Evolutionary conservation across 345 rosid species (phyloP).

Genomic region (Euphorbia lathyris): DNA sequence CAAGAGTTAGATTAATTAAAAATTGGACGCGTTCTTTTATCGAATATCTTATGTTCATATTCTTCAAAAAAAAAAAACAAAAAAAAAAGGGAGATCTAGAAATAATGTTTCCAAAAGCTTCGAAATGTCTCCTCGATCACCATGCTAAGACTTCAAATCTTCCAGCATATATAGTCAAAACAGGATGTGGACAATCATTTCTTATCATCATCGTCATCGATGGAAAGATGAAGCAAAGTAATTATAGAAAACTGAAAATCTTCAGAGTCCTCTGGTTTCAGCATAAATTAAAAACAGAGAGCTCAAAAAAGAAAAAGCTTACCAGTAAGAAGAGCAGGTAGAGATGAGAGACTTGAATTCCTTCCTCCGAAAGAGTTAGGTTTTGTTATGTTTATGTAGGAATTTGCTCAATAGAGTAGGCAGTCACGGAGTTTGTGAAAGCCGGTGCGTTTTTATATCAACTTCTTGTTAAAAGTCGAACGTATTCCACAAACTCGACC

Average conservation of each 20-base stretch:
- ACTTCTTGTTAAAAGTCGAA: constrained; percentile 14
- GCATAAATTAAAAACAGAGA: too few relatives aligned
- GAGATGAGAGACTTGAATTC: neutral
- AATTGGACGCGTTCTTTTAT: too few relatives aligned
- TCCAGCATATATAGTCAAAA: neutral
- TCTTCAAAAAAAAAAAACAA: too few relatives aligned
- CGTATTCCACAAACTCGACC: neutral
- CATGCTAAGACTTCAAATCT: neutral
- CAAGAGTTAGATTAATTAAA: too few relatives aligned
- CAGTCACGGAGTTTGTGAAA: too few relatives aligned
- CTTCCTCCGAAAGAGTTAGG: too few relatives aligned
- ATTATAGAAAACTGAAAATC: neutral
- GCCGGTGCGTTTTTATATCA: constrained; percentile 16
- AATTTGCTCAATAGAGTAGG: too few relatives aligned
- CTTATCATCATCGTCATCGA: neutral
- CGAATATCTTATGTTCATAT: neutral
- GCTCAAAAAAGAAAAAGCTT: constrained; percentile 3
- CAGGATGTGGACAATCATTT: neutral
- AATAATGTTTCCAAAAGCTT: neutral
- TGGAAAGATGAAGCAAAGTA: neutral
- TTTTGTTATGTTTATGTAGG: too few relatives aligned
- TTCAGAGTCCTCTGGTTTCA: too few relatives aligned
- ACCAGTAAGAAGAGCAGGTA: neutral
- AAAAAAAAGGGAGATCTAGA: neutral
- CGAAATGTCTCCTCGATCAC: neutral